Conservation (phyloP, 192 early-diverging fungal species). For the Backusella westeae region DNA sequence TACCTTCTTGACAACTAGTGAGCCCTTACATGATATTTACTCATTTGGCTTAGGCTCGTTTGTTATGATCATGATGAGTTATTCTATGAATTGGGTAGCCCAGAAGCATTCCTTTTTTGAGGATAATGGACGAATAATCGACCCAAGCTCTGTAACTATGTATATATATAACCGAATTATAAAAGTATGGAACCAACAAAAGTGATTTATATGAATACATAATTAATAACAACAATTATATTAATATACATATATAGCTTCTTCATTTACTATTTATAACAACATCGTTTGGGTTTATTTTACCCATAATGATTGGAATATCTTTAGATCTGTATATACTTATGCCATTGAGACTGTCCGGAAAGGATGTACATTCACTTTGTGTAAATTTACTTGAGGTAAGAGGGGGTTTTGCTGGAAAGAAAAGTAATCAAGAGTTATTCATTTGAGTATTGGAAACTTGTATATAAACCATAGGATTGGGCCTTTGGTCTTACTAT, state of each 20-base stretch:
- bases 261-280: constrained; percentile 50
- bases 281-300: constrained; percentile 51
- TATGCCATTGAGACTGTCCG: constrained; percentile 41
- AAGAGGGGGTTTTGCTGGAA: not conserved
- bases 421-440: not conserved
- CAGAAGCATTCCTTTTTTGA: constrained; percentile 13
- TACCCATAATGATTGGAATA: constrained; percentile 67
- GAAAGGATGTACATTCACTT: not conserved
- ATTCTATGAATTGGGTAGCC: constrained; percentile 34
- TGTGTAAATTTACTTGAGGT: not conserved
- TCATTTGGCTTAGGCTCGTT: constrained; percentile 69
- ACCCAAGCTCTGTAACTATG: not conserved
- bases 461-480: constrained; percentile 2
- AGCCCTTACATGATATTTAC: constrained; percentile 76
- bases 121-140: constrained; percentile 1
- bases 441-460: not conserved
- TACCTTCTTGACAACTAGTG: constrained; percentile 40
- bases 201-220: not conserved
- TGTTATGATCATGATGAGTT: constrained; percentile 40
- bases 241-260: not conserved
- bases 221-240: not conserved
- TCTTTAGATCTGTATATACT: constrained; percentile 74
- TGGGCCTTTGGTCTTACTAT: constrained; percentile 22
- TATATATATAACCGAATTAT: not conserved
- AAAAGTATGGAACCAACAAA: not conserved